Percentiles rank a stretch among this genome's conserved stretches.
Conservation (phyloP, 75 land plant genomes). For the Pinus tabuliformis region DNA sequence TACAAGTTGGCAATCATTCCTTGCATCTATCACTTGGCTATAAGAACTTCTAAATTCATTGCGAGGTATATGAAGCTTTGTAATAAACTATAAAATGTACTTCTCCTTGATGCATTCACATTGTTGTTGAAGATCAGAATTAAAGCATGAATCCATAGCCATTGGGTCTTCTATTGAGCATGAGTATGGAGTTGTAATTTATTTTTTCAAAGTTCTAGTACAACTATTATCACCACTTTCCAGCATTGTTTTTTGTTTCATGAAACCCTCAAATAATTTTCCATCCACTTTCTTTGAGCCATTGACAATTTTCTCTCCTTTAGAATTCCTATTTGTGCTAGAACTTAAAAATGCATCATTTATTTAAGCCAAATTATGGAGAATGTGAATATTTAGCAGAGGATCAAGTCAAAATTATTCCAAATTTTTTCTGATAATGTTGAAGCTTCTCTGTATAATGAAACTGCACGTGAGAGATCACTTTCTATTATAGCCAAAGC, state of each 20-base stretch:
- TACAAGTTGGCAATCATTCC: constrained; percentile 5
- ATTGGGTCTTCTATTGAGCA: neutral
- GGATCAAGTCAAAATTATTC: constrained; percentile 87
- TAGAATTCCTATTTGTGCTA: neutral
- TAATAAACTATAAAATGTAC: constrained; percentile 55
- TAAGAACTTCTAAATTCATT: constrained; percentile 63
- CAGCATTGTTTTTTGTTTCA: neutral
- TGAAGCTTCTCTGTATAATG: constrained; percentile 81
- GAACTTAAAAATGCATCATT: constrained; percentile 6
- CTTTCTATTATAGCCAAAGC: constrained; percentile 75
- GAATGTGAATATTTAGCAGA: constrained; percentile 78
- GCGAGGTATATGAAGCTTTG: constrained; percentile 64
- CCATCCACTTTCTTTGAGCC: too few species aligned
- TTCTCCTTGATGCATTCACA: constrained; percentile 71
- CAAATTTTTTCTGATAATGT: constrained; percentile 49
- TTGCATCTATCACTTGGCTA: constrained; percentile 39
- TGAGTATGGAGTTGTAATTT: neutral
- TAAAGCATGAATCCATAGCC: neutral
- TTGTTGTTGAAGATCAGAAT: constrained; percentile 2
- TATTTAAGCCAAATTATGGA: constrained; percentile 82
- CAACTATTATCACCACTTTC: neutral
- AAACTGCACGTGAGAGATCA: constrained; percentile 53
- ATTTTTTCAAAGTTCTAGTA: neutral
- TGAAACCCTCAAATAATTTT: neutral
- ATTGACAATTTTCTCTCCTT: neutral